phyloP scores from a whole-genome alignment of 2,329 filamentous ascomycete species.

The Epichloe sibirici region DNA sequence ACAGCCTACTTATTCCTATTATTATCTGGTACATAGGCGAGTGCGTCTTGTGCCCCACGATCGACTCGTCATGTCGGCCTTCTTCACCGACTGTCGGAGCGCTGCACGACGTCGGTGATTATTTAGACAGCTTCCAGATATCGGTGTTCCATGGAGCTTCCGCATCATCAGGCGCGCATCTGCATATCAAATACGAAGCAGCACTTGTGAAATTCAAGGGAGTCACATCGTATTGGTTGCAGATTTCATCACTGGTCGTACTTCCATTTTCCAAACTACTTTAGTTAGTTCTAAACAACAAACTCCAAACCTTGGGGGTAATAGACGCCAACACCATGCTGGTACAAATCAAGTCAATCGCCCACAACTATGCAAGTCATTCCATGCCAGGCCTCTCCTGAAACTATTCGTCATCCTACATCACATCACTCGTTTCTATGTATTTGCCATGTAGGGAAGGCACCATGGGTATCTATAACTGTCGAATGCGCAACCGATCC shows the following conservation, averaged over 20 bases:
- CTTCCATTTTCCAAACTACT: neutral
- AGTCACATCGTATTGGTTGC: neutral
- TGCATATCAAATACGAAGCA: no score
- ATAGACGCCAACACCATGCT: slow-evolving; percentile 7
- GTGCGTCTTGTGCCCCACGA: no score
- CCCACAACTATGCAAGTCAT: neutral
- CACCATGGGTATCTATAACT: neutral
- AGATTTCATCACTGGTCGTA: neutral
- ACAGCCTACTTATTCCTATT: no score
- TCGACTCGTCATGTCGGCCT: no score
- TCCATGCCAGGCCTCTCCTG: neutral
- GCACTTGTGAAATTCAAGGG: no score
- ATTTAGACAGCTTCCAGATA: no score
- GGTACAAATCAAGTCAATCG: neutral
- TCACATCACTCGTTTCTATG: neutral
- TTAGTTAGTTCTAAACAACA: neutral
- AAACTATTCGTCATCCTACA: neutral
- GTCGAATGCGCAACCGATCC: neutral
- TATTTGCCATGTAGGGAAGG: neutral
- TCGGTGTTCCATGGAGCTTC: no score
- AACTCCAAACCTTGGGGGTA: neutral
- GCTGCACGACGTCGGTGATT: no score
- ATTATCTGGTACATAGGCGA: no score
- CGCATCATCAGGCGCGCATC: no score
- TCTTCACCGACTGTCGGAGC: no score